phyloP scores from a whole-genome alignment of 345 rosid genomes.

The Acer saccharum region DNA sequence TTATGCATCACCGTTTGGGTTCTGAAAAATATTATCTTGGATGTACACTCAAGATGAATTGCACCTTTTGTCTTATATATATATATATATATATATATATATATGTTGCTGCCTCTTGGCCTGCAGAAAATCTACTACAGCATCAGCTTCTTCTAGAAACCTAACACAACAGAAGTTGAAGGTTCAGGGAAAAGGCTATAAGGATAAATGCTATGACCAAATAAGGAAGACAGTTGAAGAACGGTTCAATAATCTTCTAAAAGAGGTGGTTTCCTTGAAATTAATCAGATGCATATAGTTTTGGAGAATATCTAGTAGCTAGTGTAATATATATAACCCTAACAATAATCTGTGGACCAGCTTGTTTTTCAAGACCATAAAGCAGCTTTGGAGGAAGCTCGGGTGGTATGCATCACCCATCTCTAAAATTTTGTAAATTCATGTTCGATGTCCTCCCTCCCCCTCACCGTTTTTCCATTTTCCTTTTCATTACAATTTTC shows the following conservation, averaged over 20 bases:
- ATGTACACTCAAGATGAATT: not conserved
- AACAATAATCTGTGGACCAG: constrained; percentile 49
- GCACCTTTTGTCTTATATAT: not conserved
- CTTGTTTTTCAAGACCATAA: constrained; percentile 86
- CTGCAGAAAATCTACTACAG: constrained; percentile 34
- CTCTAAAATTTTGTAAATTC: constrained; percentile 11
- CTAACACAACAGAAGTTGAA: constrained; percentile 71
- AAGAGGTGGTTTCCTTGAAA: constrained; percentile 46
- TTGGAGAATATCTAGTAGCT: constrained; percentile 16
- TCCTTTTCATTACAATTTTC: not conserved
- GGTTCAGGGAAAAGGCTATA: constrained; percentile 89
- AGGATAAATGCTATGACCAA: constrained; percentile 96
- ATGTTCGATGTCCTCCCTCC: not conserved
- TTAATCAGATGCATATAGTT: not conserved
- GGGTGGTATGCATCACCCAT: constrained; percentile 51
- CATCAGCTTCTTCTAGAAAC: constrained; percentile 62
- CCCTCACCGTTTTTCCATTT: not conserved
- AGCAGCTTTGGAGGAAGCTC: constrained; percentile 98
- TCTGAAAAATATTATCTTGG: not conserved
- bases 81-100: not conserved
- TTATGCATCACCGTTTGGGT: constrained; percentile 5
- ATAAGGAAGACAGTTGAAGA: constrained; percentile 85
- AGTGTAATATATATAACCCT: constrained; percentile 25
- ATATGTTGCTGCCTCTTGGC: constrained; percentile 7
- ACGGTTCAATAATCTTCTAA: constrained; percentile 79